Base-by-base conservation (phyloP, 768 basidiomycete species). In the Zangia roseola region DNA sequence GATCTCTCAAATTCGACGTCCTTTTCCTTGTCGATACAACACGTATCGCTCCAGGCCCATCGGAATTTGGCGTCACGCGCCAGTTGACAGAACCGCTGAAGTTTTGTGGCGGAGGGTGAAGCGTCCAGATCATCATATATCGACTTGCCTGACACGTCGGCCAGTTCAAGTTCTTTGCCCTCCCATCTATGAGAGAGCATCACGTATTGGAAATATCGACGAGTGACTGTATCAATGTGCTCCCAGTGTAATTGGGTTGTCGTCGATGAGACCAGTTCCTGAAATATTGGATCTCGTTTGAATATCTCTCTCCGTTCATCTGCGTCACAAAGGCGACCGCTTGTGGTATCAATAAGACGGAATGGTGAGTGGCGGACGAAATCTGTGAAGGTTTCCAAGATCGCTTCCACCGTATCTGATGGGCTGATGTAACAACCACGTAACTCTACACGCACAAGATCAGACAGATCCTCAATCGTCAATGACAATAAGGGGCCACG, bases 181-280 rank as follows among this genome's bases (percentile, higher is more conserved):
- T 30, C 56, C 60, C 60, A 61, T 30, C 60, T 51, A 30, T 61
- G 60, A 8, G 60, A 61, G 10, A 61, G 47, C 59, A 60, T 60
- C n/a, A 48, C 52, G 9, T 60, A 61, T 51, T 25, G 38, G 20
- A 52, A 43, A 37, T 54, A 61, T 17, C 1, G 31, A n/a, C 6
- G 30, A 1, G 31, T 58, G n/a, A 47, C 21, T 2, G 31, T 21
- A 6, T 45, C 25, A 34, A 60, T 43, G 14, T 21, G 59, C 5
- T 52, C 42, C 24, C 4, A 20, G 23, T 54, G 31, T 28, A 40
- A 14, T 13, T 47, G 30, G 0, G 35, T 61, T 5, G 47, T 41
- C 52, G 47, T 45, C 17, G 59, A 57, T 25, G 59, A 60, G 10
- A 61, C 21, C 34, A 61, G 17, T 19, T 58, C 42, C 20, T 47